Evolutionary conservation across 2,329 filamentous ascomycete genomes (phyloP), one percentile per base, ranked within the genome.

Genomic region (Macroventuria anomochaeta): DNA sequence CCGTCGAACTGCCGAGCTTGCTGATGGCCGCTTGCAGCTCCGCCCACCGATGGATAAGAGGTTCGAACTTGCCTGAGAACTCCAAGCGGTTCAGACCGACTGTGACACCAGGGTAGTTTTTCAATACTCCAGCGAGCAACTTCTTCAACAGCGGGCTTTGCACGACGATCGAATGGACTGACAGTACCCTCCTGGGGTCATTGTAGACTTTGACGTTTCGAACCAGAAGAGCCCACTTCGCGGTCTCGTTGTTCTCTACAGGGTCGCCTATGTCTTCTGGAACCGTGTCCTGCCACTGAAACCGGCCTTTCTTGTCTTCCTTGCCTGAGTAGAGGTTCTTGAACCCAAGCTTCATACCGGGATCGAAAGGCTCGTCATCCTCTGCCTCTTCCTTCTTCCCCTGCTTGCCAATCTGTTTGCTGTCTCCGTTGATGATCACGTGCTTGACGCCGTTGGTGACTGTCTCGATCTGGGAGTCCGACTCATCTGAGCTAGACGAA

Each of bases 31-130:
- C 44, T 6, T 61, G 46, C 29, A 78, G 59, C 33, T 71, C 63
- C 2, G 61, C 72, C 85, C 86, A 89, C 17, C 86, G 81, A 70
- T 90, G 86, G 28, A 88, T 82, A 48, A 90, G 84, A 0, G 83
- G 83, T 59, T 83, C 76, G 56, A 89, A 89, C 0, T 84, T 85
- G 0, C 80, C 81, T 7, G 74, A 69, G 55, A 90, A 88, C 49
- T 83, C 82, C 1, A 89, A 76, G 1, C 84, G 79, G n/a, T 84
- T 79, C 21, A 89, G 75, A 10, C 78, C 79, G 28, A 83, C 81
- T 2, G 83, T 83, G 25, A 89, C 77, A 1, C 86, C 85, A 0
- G 83, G 82, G 54, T 88, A 88, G 7, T 77, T 81, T 1, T 78
- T 72, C 18, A 88, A 76, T 7, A 88, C 78, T 10, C 80, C 76